A percentile compares a stretch with the other conserved stretches of the same genome.
Conservation (phyloP, 2,329 filamentous ascomycete genomes). For the Cytospora piceae region DNA sequence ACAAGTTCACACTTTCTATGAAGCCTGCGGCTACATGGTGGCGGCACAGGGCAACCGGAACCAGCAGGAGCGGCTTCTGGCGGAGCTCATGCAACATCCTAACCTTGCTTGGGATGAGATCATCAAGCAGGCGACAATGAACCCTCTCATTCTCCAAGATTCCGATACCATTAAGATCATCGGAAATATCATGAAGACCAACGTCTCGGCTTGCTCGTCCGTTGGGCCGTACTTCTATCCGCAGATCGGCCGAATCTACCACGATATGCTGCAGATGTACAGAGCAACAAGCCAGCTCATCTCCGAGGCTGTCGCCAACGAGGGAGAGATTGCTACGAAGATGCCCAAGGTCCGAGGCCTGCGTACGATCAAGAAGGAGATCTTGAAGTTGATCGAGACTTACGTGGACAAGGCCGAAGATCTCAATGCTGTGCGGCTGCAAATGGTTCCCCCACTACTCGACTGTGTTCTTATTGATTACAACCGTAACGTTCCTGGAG, state of each 20-base stretch:
- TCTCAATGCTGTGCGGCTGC: slow-evolving; percentile 86
- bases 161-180: slow-evolving; percentile 97
- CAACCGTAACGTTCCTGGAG: slow-evolving; percentile 94
- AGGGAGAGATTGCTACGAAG: slow-evolving; percentile 92
- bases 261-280: slow-evolving; percentile 99
- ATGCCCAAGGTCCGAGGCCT: slow-evolving; percentile 95
- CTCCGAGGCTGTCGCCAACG: slow-evolving; percentile 84
- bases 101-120: slow-evolving; percentile 96
- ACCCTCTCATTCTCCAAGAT: slow-evolving; percentile 87
- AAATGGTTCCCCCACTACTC: slow-evolving; percentile 93
- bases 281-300: slow-evolving; percentile 95
- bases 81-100: slow-evolving; percentile 90
- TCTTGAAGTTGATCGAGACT: slow-evolving; percentile 95
- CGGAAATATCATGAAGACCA: slow-evolving; percentile 99
- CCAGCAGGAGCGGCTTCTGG: slow-evolving; percentile 87
- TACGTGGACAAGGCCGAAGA: slow-evolving; percentile 99
- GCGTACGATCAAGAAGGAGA: slow-evolving; percentile 98
- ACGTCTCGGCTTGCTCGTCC: slow-evolving; percentile 96
- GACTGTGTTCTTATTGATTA: slow-evolving; percentile 96
- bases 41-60: slow-evolving; percentile 95
- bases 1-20: slow-evolving; percentile 98
- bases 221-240: slow-evolving; percentile 98
- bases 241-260: slow-evolving; percentile 95
- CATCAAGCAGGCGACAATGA: slow-evolving; percentile 82
- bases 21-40: slow-evolving; percentile 99